Evolutionary conservation across 805 yeast genomes (phyloP).

Genomic region (Starmerella roubikii): DNA sequence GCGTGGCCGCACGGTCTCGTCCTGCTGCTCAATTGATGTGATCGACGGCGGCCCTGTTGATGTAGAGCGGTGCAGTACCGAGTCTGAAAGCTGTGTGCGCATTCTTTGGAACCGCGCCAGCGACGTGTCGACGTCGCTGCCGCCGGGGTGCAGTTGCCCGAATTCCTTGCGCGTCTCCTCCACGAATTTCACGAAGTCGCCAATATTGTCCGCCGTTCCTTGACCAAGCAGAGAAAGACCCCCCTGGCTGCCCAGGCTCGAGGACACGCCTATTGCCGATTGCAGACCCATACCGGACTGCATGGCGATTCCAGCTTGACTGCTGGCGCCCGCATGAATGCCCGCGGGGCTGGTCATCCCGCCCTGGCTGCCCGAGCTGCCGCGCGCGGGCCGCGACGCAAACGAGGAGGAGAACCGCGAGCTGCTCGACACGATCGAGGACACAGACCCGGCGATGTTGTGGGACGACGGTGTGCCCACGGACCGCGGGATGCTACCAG

Average conservation of each 20-base stretch:
- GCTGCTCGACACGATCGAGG: conserved; percentile 11
- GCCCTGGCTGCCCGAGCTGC: conserved; percentile 10
- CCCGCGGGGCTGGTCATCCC: background rate
- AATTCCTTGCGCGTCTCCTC: conserved; percentile 29
- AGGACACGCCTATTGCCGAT: too few species aligned
- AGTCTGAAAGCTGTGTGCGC: conserved; percentile 26
- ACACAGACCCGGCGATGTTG: conserved; percentile 12
- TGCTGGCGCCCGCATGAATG: conserved; percentile 15
- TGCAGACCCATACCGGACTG: conserved; percentile 24
- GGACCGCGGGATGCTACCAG: background rate
- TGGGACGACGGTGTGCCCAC: conserved; percentile 1
- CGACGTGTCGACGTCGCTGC: conserved; percentile 18
- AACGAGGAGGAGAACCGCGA: conserved; percentile 27
- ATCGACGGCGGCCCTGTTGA: background rate
- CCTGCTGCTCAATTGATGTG: background rate
- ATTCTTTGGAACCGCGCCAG: conserved; percentile 27
- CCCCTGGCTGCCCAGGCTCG: too few species aligned
- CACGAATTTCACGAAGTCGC: conserved; percentile 57
- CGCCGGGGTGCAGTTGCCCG: conserved; percentile 3
- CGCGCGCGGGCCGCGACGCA: conserved; percentile 22
- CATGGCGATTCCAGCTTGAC: conserved; percentile 14
- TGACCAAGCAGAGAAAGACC: too few species aligned
- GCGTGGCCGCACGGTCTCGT: conserved; percentile 9
- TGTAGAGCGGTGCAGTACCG: conserved; percentile 16
- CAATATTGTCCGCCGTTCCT: too few species aligned